Evolutionary conservation across 352 stramenopile genomes (phyloP).

Genomic region (Pythium sukuiense): DNA sequence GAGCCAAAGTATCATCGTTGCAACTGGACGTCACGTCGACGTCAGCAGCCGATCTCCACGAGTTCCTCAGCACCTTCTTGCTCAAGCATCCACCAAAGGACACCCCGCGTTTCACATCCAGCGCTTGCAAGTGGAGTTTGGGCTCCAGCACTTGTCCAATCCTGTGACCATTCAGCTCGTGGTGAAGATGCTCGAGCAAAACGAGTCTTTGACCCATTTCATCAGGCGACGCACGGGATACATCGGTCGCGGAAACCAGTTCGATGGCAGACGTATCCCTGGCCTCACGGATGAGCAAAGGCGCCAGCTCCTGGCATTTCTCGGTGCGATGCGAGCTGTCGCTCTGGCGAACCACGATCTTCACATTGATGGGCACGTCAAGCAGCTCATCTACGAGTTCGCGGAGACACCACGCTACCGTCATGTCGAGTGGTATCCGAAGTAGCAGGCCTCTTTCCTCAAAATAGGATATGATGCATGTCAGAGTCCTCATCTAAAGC

Average conservation of each 20-base stretch:
- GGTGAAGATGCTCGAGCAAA: neutral
- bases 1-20: neutral
- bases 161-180: neutral
- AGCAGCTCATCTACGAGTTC: neutral
- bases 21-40: neutral
- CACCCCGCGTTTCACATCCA: neutral
- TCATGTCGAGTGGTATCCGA: neutral
- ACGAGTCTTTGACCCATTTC: neutral
- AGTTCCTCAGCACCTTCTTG: neutral
- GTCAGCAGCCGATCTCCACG: neutral
- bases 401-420: neutral
- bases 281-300: neutral
- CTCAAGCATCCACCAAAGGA: neutral
- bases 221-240: no score
- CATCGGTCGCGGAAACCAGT: neutral
- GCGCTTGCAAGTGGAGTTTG: neutral
- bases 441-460: no score
- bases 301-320: neutral
- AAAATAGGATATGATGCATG: no score
- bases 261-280: neutral
- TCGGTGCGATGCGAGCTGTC: neutral
- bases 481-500: no score
- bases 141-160: neutral
- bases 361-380: neutral
- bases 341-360: neutral